phyloP scores from a whole-genome alignment of 202 grass and related monocot genomes.

The Digitaria exilis region DNA sequence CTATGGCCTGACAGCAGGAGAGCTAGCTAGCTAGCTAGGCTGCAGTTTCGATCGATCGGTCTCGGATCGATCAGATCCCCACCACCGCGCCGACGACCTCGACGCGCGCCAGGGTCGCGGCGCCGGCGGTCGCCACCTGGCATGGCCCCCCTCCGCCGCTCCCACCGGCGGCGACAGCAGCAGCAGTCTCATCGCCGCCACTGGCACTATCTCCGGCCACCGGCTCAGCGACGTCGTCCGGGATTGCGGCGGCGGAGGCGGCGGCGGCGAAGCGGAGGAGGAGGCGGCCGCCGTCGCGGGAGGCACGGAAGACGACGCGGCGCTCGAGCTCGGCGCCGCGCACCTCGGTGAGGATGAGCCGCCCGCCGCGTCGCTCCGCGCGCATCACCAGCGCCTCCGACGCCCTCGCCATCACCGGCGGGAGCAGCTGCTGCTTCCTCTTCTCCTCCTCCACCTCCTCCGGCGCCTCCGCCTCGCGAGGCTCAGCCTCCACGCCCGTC shows the following conservation, averaged over 20 bases:
- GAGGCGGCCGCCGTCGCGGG: constrained; percentile 49
- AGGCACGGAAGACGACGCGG: constrained; percentile 47
- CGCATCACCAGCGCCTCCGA: constrained; percentile 48
- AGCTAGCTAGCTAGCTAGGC: neutral
- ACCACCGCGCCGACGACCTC: constrained; percentile 40
- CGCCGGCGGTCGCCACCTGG: constrained; percentile 17
- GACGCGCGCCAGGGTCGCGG: neutral
- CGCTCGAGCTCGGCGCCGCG: constrained; percentile 10
- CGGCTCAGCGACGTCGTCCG: neutral
- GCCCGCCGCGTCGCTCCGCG: constrained; percentile 63
- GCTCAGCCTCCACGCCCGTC: neutral
- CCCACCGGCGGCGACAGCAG: no score
- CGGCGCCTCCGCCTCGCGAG: neutral
- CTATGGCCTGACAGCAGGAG: neutral
- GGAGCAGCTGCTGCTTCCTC: constrained; percentile 23
- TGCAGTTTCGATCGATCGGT: neutral
- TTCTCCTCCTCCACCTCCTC: neutral
- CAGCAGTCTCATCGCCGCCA: no score
- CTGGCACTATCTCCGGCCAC: no score
- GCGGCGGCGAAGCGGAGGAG: constrained; percentile 26
- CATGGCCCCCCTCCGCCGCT: neutral
- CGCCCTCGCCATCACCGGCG: constrained; percentile 48
- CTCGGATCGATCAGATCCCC: constrained; percentile 32
- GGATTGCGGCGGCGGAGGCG: neutral
- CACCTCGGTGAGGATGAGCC: constrained; percentile 64